Evolutionary conservation across 2,329 filamentous ascomycete genomes (phyloP), one percentile per base, ranked within the genome.

Genomic region (Rhynchosporium graminicola): DNA sequence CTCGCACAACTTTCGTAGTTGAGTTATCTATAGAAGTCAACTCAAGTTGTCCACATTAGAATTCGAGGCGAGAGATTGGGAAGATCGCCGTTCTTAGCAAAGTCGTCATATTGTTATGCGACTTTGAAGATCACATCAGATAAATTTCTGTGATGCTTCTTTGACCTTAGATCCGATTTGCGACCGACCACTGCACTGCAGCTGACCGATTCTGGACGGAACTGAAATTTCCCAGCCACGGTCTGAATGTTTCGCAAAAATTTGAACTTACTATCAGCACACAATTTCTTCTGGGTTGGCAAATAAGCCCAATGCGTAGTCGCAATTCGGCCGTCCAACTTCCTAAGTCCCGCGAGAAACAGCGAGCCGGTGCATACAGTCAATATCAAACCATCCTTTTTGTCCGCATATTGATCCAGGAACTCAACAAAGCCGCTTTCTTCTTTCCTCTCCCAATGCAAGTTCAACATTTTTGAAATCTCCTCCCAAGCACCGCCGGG

Each of bases 261-360:
- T 7, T 10, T 7, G 2, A 29, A 26, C 15, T 58, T 59, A 48
- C 56, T 50, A 5, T 13, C 10, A 29, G 33, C 45, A 59, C 56
- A 48, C n/a, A 48, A 5, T 4, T 13, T 59, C 33, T 48, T 50
- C 33, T 42, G 20, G 9, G 4, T 31, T 0, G 20, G 15, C 56
- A 59, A 31, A 47, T 45, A n/a, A 42, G 8, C 36, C 56, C 46
- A 59, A 38, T 59, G 56, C n/a, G 45, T 38, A 9, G 56, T 59
- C 20, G 42, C 56, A 13, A 46, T 59, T 20, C 43, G 47, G 5
- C 20, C 29, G 28, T 50, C 33, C 46, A 59, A n/a, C 26, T 28
- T 46, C 3, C 56, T 45, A 6, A 50, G 13, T n/a, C 45, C 56
- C 5, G 56, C 56, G 33, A 59, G 13, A 26, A 59, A 59, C 31